Evolutionary conservation across 2,329 filamentous ascomycete genomes (phyloP).

Genomic region (Penicillium corylophilum): DNA sequence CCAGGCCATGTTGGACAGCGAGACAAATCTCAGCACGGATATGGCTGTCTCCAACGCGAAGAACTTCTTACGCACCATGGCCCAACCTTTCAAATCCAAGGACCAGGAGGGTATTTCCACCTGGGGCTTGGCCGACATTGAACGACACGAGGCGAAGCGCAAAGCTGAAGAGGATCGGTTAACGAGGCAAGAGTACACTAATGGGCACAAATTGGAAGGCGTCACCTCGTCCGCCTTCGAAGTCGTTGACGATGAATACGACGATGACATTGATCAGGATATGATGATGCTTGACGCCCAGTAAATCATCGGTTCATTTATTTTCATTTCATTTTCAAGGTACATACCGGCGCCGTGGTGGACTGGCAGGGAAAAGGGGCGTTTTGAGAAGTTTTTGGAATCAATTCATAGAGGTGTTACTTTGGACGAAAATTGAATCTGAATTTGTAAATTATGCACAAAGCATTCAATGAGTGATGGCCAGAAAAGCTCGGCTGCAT

Average conservation of each 20-base stretch:
- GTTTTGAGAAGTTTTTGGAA: no score
- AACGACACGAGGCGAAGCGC: slow-evolving; percentile 65
- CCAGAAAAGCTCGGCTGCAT: not conserved
- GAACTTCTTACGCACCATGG: slow-evolving; percentile 87
- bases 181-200: slow-evolving; percentile 51
- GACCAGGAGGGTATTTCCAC: slow-evolving; percentile 92
- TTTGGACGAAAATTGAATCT: not conserved
- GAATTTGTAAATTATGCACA: not conserved
- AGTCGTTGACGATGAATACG: slow-evolving; percentile 36
- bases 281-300: slow-evolving; percentile 43
- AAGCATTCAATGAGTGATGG: not conserved
- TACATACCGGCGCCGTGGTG: slow-evolving; percentile 8
- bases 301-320: slow-evolving; percentile 18
- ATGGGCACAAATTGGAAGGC: slow-evolving; percentile 28
- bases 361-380: slow-evolving; percentile 7
- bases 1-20: slow-evolving; percentile 78
- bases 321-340: slow-evolving; percentile 4
- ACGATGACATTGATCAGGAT: slow-evolving; percentile 46
- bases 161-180: slow-evolving; percentile 70
- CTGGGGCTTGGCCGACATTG: slow-evolving; percentile 80
- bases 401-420: slow-evolving; percentile 27
- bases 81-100: slow-evolving; percentile 76
- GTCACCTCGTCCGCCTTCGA: slow-evolving; percentile 21
- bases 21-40: slow-evolving; percentile 89
- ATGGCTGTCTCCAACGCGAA: slow-evolving; percentile 90